Evolutionary conservation across 116 monocot species (phyloP), one percentile per base, ranked within the genome.

Genomic region (Zostera marina): DNA sequence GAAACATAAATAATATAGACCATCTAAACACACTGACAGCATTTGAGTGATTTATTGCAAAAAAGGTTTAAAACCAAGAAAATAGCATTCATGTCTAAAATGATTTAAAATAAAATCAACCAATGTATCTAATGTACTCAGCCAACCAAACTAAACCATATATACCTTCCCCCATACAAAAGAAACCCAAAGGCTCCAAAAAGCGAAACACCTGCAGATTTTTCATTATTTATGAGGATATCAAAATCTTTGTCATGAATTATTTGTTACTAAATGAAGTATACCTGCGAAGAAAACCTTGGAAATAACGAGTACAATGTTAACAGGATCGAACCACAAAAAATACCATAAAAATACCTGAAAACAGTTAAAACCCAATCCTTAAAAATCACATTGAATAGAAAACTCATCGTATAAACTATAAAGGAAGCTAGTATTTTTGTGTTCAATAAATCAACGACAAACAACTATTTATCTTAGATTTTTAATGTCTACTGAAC

Each of bases 131-230:
- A 32, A 5, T 32, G 32, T 32, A 32, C 32, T 32, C 5, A 3
- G 32, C 5, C 4, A 32, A 32, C 32, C n/a, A n/a, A n/a, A n/a
- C 19, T 21, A 54, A 21, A 54, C 11, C 22, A 54, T 22, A 54
- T 21, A 8, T 10, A 94, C 93, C 93, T 83, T 38, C 93, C 93
- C 63, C 93, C 93, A 66, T 88, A 94, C 11, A 94, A 68, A 73
- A 88, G 81, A 77, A 94, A 94, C 22, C 88, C 93, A 72, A 88
- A 63, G 43, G 84, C 93, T 41, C 79, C 88, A 76, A 94, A 82
- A 41, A 94, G 68, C 52, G 93, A 94, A n/a, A 88, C 88, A 70
- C 88, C 93, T 94, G 71, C 20, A 56, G 5, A 59, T 21, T 44
- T 59, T 10, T 10, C 19, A 25, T 22, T 22, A 32, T 32, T 32